Percentiles rank a stretch among this genome's conserved stretches.
phyloP scores from a whole-genome alignment of 371 early-diverging fungal genomes.

The Mucor racemosus region DNA sequence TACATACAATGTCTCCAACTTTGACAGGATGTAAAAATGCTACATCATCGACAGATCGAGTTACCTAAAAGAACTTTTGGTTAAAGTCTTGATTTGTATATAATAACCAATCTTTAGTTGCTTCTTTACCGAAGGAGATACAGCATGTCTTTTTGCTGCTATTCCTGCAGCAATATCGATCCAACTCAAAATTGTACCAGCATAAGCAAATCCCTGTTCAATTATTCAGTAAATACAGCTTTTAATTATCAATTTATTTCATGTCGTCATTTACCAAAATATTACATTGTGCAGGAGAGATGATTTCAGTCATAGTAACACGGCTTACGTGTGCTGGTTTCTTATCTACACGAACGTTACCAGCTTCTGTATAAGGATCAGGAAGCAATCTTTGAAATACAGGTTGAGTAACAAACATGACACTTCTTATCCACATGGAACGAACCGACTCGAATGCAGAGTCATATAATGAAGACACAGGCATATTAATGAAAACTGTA shows the following conservation, averaged over 20 bases:
- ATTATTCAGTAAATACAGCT: neutral
- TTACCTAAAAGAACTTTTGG: conserved; percentile 46
- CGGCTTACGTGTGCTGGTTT: conserved; percentile 47
- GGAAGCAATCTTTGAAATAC: conserved; percentile 44
- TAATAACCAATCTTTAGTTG: neutral
- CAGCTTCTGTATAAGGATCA: conserved; percentile 52
- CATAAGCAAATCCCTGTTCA: conserved; percentile 56
- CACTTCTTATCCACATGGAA: conserved; percentile 34
- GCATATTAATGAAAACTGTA: neutral
- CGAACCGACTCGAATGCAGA: conserved; percentile 18
- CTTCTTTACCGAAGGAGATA: conserved; percentile 54
- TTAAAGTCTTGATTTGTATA: neutral
- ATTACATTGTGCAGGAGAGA: conserved; percentile 53
- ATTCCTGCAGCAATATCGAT: conserved; percentile 78
- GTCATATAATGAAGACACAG: conserved; percentile 1
- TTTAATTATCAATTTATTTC: no score
- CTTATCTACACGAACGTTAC: conserved; percentile 40
- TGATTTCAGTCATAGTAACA: conserved; percentile 61
- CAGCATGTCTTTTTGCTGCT: conserved; percentile 70
- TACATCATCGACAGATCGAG: conserved; percentile 70
- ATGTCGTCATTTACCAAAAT: conserved; percentile 29
- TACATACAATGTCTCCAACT: conserved; percentile 64
- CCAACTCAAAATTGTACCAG: conserved; percentile 71
- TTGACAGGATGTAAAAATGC: conserved; percentile 72
- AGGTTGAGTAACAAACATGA: conserved; percentile 40